phyloP scores from a whole-genome alignment of 2,329 filamentous ascomycete genomes.

The Exutisphaerella laricina region DNA sequence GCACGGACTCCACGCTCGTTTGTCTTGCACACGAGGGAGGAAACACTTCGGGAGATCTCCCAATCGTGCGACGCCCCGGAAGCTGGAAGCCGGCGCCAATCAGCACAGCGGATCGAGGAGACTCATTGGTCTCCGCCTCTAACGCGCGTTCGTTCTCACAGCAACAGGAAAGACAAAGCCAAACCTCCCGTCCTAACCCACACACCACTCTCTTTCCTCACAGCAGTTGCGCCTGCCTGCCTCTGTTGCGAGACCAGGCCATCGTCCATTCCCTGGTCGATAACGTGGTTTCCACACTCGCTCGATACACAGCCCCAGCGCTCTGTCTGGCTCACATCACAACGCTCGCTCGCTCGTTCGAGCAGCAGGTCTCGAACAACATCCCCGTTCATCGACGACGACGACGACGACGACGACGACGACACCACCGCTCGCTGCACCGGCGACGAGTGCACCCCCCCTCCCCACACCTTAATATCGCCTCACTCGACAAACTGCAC shows the following conservation, averaged over 20 bases:
- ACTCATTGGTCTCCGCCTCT: constrained; percentile 22
- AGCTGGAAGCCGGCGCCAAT: no score
- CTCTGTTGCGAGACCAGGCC: constrained; percentile 3
- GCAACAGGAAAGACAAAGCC: constrained; percentile 26
- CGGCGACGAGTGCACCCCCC: constrained; percentile 7
- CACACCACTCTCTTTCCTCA: no score
- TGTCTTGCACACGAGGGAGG: background rate
- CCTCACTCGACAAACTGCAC: constrained; percentile 9
- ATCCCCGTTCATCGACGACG: no score
- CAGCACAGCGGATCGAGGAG: constrained; percentile 20
- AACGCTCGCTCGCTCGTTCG: constrained; percentile 11
- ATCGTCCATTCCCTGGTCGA: no score
- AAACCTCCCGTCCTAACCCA: constrained; percentile 11
- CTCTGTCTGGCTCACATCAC: background rate
- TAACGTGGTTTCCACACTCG: constrained; percentile 4
- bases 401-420: no score
- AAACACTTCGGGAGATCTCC: constrained; percentile 1
- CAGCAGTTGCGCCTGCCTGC: no score
- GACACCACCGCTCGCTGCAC: constrained; percentile 10
- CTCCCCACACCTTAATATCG: constrained; percentile 9
- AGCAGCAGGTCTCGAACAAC: no score
- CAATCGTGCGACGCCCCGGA: constrained; percentile 1
- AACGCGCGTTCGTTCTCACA: constrained; percentile 30
- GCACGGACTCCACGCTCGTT: no score
- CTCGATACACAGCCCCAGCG: constrained; percentile 2